phyloP scores from a whole-genome alignment of 768 basidiomycete species.

The Hysterangium stoloniferum region DNA sequence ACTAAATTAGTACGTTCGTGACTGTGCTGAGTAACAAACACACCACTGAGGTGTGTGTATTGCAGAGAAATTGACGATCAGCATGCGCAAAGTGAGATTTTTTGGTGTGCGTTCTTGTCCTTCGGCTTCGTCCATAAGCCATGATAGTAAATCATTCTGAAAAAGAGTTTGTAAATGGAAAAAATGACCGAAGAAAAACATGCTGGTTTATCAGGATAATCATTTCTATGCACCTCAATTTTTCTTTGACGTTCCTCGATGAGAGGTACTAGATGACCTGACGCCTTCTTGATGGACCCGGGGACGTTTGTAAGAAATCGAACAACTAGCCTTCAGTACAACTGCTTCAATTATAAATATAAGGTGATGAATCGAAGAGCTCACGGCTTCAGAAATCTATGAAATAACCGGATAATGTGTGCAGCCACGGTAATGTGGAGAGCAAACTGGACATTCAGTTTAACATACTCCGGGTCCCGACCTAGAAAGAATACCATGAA shows the following conservation, averaged over 20 bases:
- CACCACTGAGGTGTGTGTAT: slow-evolving; percentile 12
- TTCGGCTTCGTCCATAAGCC: slow-evolving; percentile 13
- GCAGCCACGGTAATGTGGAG: background rate
- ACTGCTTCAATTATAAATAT: background rate
- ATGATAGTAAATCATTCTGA: slow-evolving; percentile 13
- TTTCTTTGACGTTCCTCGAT: slow-evolving; percentile 11
- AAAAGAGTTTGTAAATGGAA: background rate
- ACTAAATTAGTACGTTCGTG: background rate
- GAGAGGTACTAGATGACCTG: slow-evolving; percentile 2
- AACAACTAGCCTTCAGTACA: background rate
- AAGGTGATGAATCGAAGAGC: slow-evolving; percentile 16
- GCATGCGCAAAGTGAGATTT: slow-evolving; percentile 7
- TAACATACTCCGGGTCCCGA: slow-evolving; percentile 9
- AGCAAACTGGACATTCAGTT: slow-evolving; percentile 5
- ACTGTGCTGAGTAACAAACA: background rate
- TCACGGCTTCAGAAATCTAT: slow-evolving; percentile 11
- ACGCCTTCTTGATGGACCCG: background rate
- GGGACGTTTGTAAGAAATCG: slow-evolving; percentile 3
- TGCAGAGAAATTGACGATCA: slow-evolving; percentile 12
- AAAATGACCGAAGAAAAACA: background rate
- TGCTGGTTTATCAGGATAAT: slow-evolving; percentile 13
- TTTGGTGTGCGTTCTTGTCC: background rate
- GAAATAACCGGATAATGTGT: slow-evolving; percentile 3
- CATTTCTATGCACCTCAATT: slow-evolving; percentile 9
- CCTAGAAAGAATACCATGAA: slow-evolving; percentile 17